Evolutionary conservation across 2,329 filamentous ascomycete species (phyloP), one percentile per base, ranked within the genome.

Genomic region (Teratosphaeria epicoccoides): DNA sequence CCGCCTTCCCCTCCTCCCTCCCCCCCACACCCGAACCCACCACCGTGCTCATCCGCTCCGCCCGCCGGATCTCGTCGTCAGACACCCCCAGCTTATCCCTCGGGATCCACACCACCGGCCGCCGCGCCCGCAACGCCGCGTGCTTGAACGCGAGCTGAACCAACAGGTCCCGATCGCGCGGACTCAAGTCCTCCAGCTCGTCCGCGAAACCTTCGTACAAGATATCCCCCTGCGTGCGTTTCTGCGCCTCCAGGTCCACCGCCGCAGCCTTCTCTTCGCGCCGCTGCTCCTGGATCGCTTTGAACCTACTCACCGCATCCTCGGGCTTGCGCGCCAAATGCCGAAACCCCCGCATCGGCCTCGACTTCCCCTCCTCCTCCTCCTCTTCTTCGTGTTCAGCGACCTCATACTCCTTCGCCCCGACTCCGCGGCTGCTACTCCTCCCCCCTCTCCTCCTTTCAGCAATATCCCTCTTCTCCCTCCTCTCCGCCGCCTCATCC

Each of bases 51-150:
- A 89, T 86, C 46, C 77, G 76, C 57, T 83, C 78, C 6, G 89
- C 95, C 29, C 87, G 77, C 63, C 77, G 77, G 44, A 97, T 85
- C 72, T 98, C 93, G 60, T 97, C 91, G 61, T 95, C 88, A 58
- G 87, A 89, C 52, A 98, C 80, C 4, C 93, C 93, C 4, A 97
- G 70, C 59, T 93, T 86, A 64, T 98, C 93, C 10, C 85, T 81
- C 0, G 93, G 93, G 44, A 98, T 87, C 93, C 93, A 98, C 24
- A 98, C 83, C 0, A 87, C 88, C 0, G 93, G 93, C 49, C 89
- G 79, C 49, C 86, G 81, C 1, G 90, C 87, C 7, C 93, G 82
- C 33, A 96, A 76, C 0, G 93, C 93, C 28, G 83, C 84, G 64
- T 98, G 93, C 70, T 90, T 84, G 69, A 98, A 98, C 0, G 91